phyloP scores from a whole-genome alignment of 768 basidiomycete species.

The Termitomyces sp. region DNA sequence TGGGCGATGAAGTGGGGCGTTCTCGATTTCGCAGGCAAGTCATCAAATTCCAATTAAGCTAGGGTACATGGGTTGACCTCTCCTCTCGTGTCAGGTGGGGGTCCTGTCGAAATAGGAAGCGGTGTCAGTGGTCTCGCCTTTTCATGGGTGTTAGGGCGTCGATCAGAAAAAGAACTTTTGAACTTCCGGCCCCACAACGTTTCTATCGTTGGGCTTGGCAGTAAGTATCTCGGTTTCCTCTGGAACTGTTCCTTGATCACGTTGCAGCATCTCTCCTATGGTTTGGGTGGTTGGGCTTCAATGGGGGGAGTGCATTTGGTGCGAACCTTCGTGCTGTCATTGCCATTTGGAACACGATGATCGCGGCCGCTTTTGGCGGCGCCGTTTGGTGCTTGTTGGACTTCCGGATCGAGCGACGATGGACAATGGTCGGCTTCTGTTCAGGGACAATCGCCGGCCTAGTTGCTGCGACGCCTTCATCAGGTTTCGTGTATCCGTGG shows the following conservation, averaged over 20 bases:
- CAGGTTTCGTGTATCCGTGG: slow-evolving; percentile 77
- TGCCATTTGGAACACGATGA: slow-evolving; percentile 87
- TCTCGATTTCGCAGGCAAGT: slow-evolving; percentile 77
- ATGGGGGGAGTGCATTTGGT: slow-evolving; percentile 84
- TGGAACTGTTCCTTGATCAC: background rate
- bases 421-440: slow-evolving; percentile 90
- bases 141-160: slow-evolving; percentile 80
- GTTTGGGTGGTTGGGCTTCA: slow-evolving; percentile 90
- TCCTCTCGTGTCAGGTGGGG: slow-evolving; percentile 47
- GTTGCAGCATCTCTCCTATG: slow-evolving; percentile 63
- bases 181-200: slow-evolving; percentile 90
- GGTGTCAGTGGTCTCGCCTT: slow-evolving; percentile 84
- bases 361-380: slow-evolving; percentile 76
- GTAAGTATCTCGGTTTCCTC: slow-evolving; percentile 19
- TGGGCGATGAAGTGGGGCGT: slow-evolving; percentile 86
- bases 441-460: slow-evolving; percentile 88
- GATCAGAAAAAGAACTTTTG: slow-evolving; percentile 62
- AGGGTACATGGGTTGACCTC: background rate
- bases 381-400: slow-evolving; percentile 81
- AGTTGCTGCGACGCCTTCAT: slow-evolving; percentile 85
- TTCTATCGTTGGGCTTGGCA: slow-evolving; percentile 76
- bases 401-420: slow-evolving; percentile 74
- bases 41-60: background rate
- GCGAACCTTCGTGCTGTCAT: slow-evolving; percentile 83
- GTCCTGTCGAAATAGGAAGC: slow-evolving; percentile 83